A percentile compares a stretch with the other conserved stretches of the same genome.
Evolutionary conservation across 495 filamentous ascomycete genomes (phyloP).

Genomic region (Amorphotheca resinae): DNA sequence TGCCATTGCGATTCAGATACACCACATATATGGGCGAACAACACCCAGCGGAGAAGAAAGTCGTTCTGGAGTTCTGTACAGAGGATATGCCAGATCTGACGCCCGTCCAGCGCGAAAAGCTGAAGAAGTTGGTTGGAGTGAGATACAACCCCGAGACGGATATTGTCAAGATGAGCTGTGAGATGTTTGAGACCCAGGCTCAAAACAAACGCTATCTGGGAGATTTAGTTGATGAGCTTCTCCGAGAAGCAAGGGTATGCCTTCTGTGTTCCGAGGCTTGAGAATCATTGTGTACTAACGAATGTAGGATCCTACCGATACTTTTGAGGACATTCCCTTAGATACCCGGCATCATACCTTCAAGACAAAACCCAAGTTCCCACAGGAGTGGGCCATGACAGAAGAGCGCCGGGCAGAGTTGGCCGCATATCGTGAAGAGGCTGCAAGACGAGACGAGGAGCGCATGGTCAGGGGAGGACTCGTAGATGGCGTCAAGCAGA

Average conservation of each 20-base stretch:
- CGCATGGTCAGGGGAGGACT: slow-evolving; percentile 34
- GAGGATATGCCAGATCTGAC: slow-evolving; percentile 54
- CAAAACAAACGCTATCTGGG: slow-evolving; percentile 94
- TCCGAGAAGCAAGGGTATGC: slow-evolving; percentile 60
- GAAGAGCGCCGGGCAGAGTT: slow-evolving; percentile 52
- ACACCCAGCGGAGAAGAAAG: slow-evolving; percentile 84
- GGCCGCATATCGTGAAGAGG: slow-evolving; percentile 40
- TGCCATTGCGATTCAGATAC: slow-evolving; percentile 81
- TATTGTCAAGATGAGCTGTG: slow-evolving; percentile 80
- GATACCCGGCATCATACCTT: slow-evolving; percentile 78
- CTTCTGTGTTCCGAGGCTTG: background rate
- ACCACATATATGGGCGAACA: slow-evolving; percentile 93
- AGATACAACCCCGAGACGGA: slow-evolving; percentile 84
- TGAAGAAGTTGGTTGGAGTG: slow-evolving; percentile 77
- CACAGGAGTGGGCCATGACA: slow-evolving; percentile 69
- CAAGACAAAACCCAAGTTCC: slow-evolving; percentile 60
- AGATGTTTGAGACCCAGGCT: slow-evolving; percentile 72
- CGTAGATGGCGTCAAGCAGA: slow-evolving; percentile 41
- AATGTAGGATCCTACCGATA: slow-evolving; percentile 54
- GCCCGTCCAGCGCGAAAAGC: slow-evolving; percentile 56
- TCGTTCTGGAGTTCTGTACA: slow-evolving; percentile 79
- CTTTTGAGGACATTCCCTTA: slow-evolving; percentile 78
- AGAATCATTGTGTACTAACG: slow-evolving; percentile 1
- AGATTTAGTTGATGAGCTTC: slow-evolving; percentile 58
- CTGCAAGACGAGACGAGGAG: slow-evolving; percentile 32